Conservation (phyloP, 208 protist species). For the Sergeia podlipaevii region DNA sequence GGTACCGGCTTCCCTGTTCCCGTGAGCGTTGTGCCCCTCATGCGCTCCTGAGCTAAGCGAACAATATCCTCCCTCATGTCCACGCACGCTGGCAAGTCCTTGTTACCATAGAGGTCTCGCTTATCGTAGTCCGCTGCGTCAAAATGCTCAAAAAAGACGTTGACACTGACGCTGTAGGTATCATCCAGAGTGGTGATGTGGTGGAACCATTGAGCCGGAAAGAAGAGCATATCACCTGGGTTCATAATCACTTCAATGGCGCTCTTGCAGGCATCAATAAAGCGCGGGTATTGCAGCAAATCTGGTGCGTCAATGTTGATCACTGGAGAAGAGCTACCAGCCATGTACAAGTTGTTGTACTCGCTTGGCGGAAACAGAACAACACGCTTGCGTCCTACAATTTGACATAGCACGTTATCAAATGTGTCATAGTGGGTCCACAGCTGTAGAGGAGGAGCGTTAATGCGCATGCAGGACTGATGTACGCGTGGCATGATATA, state of each 20-base stretch:
- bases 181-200: slow-evolving; percentile 71
- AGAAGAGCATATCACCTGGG: slow-evolving; percentile 92
- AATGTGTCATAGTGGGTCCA: slow-evolving; percentile 95
- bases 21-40: slow-evolving; percentile 13
- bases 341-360: slow-evolving; percentile 89
- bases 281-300: slow-evolving; percentile 70
- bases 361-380: slow-evolving; percentile 86
- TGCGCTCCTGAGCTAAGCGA: slow-evolving; percentile 10
- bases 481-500: slow-evolving; percentile 67
- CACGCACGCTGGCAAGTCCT: slow-evolving; percentile 61
- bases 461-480: slow-evolving; percentile 88
- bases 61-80: slow-evolving; percentile 45
- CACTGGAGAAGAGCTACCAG: slow-evolving; percentile 83
- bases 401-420: slow-evolving; percentile 92
- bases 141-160: slow-evolving; percentile 88
- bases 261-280: slow-evolving; percentile 72
- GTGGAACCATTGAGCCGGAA: slow-evolving; percentile 93
- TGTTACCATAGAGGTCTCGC: slow-evolving; percentile 91
- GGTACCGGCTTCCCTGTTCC: slow-evolving; percentile 11
- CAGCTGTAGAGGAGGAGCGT: slow-evolving; percentile 80
- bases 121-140: slow-evolving; percentile 53
- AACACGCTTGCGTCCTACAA: slow-evolving; percentile 88
- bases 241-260: slow-evolving; percentile 68
- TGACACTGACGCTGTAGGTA: slow-evolving; percentile 76
- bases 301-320: slow-evolving; percentile 77